Evolutionary conservation across 2,329 filamentous ascomycete genomes (phyloP), one percentile per base, ranked within the genome.

Genomic region (Arthrobotrys pseudoclavata): DNA sequence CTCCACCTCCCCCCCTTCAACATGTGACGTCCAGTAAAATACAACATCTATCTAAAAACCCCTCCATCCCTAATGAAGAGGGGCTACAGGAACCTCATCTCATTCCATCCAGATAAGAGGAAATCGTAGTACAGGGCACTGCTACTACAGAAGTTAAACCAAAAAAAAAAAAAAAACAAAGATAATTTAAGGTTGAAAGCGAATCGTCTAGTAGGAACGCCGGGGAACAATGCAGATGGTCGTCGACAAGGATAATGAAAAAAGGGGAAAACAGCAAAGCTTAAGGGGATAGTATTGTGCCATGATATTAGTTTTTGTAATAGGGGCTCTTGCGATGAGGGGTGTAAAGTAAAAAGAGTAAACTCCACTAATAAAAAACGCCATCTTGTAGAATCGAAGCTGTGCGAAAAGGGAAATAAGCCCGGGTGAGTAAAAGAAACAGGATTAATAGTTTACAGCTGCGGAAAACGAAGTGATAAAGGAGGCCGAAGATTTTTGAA

Each of bases 131-230:
- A 62, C 57, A 61, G 18, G 29, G 10, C 31, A 42, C 37, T 47
- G 55, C 18, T 40, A 62, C 29, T 42, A 31, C 34, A 62, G 57
- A 15, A 31, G n/a, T n/a, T n/a, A n/a, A n/a, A n/a, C n/a, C n/a
- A 9, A 9, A 60, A 37, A 40, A 20, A 3, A 22, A 62, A 40
- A 62, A 42, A 12, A 10, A 42, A 47, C 20, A 62, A 24, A 42
- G 1, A 42, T 20, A 50, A 20, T n/a, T 47, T 1, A 18, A 20
- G 10, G 47, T 50, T 24, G 20, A 10, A 42, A 47, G 42, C 2
- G 37, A 63, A 47, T 63, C 22, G 60, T 50, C 52, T 57, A 57
- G 22, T 57, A 57, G 24, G 18, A 57, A 37, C 52, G 52, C 52
- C 52, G 52, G 52, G 13, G 52, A 37, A 37, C 29, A 57, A 57